These are phyloP conservation scores for Sporothrix globosa DNA, from an alignment of 2,329 filamentous ascomycete genomes.

Conservation along the genomic window DNA sequence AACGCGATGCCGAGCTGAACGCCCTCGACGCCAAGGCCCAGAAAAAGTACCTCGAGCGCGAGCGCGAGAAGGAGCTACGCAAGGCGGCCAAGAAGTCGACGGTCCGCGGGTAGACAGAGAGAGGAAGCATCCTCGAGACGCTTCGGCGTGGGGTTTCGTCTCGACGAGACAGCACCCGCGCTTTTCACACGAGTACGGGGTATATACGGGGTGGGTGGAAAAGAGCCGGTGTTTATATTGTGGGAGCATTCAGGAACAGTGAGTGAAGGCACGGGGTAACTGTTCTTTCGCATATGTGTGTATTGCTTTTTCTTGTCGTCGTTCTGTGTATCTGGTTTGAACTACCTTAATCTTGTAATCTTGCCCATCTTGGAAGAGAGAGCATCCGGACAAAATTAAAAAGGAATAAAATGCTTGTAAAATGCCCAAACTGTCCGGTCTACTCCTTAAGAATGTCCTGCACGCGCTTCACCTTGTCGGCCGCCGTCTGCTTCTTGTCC, in stretches of 20 bases:
- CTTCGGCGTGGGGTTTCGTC: neutral
- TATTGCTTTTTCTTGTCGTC: neutral
- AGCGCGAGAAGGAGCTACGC: conserved; percentile 72
- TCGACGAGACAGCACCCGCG: neutral
- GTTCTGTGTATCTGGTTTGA: conserved; percentile 8
- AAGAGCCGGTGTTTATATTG: neutral
- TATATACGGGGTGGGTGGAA: neutral
- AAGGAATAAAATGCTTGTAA: neutral
- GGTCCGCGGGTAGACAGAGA: conserved; percentile 50
- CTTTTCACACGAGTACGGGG: neutral
- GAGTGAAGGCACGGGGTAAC: neutral
- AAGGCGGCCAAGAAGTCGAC: conserved; percentile 60
- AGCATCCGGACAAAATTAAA: neutral
- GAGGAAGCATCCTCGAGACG: neutral
- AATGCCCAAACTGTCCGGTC: neutral
- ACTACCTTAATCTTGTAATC: conserved; percentile 21
- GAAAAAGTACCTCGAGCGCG: conserved; percentile 81
- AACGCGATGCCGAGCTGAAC: conserved; percentile 81
- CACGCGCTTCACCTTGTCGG: conserved; percentile 74
- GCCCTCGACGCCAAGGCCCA: conserved; percentile 78
- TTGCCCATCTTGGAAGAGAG: conserved; percentile 10
- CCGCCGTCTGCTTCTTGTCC: conserved; percentile 80
- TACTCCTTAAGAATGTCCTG: conserved; percentile 51
- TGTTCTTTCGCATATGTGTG: conserved; percentile 7
- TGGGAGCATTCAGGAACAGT: neutral